These are phyloP conservation scores for Suillus cothurnatus DNA, from an alignment of 768 basidiomycete species.

Conservation along the genomic window DNA sequence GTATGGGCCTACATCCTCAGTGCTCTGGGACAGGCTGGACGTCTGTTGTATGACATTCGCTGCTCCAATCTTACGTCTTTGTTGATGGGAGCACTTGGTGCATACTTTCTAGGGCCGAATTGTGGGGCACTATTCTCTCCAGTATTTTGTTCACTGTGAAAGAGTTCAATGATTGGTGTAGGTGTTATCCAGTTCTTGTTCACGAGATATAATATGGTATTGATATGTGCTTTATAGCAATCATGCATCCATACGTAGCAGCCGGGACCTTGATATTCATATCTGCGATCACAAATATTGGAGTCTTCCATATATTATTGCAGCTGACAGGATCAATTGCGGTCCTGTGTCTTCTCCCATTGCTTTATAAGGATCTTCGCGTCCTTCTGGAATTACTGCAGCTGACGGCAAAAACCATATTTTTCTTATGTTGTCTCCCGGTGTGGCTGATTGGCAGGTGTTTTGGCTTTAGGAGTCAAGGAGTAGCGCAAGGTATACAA, in stretches of 20 bases:
- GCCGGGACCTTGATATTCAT: not conserved
- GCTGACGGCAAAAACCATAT: not conserved
- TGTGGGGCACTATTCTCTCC: not conserved
- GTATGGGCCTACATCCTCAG: not conserved
- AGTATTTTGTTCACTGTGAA: not conserved
- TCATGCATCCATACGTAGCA: not conserved
- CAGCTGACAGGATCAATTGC: too few relatives aligned
- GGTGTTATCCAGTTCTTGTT: not conserved
- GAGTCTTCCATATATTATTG: too few relatives aligned
- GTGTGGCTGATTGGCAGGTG: not conserved
- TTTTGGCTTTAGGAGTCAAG: conserved; percentile 3
- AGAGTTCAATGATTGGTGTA: not conserved
- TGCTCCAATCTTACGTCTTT: not conserved
- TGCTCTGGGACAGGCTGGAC: not conserved
- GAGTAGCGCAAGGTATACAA: conserved; percentile 4
- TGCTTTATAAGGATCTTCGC: too few relatives aligned
- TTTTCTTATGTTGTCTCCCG: not conserved
- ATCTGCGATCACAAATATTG: not conserved
- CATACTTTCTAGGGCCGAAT: not conserved
- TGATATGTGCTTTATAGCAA: not conserved
- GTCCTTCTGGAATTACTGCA: not conserved
- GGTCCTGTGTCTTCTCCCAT: too few relatives aligned
- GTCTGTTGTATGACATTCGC: not conserved
- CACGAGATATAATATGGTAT: not conserved
- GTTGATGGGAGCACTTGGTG: not conserved